Conservation (phyloP, 2,329 filamentous ascomycete genomes). For the Diplodia scrobiculata region DNA sequence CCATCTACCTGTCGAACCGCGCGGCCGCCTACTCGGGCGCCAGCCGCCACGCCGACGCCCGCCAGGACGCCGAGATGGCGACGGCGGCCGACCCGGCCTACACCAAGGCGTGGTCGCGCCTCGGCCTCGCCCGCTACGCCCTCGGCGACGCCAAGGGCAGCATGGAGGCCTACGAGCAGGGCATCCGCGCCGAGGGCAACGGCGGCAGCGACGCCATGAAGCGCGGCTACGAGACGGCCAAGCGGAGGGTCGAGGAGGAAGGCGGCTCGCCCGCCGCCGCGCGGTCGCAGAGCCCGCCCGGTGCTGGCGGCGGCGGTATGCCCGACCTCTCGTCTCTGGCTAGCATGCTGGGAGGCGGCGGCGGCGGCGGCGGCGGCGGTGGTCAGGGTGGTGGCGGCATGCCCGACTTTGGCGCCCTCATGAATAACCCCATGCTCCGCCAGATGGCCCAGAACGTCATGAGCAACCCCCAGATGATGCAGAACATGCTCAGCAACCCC, state of each 20-base stretch:
- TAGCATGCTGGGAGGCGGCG: constrained; percentile 58
- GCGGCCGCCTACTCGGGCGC: constrained; percentile 88
- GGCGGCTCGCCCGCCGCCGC: constrained; percentile 42
- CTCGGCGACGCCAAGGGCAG: constrained; percentile 86
- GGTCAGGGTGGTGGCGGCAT: constrained; percentile 68
- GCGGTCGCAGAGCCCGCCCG: constrained; percentile 36
- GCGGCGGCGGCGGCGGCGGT: constrained; percentile 61
- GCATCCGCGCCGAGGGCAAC: constrained; percentile 90
- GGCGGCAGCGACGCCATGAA: constrained; percentile 97
- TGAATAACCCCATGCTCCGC: constrained; percentile 98
- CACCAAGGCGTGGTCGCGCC: constrained; percentile 94
- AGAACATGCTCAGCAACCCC: constrained; percentile 92
- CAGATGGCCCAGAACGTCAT: constrained; percentile 97
- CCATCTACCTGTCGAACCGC: constrained; percentile 96
- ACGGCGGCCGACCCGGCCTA: constrained; percentile 86
- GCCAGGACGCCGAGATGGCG: constrained; percentile 85
- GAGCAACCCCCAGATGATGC: constrained; percentile 92
- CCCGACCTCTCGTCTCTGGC: constrained; percentile 47
- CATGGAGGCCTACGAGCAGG: constrained; percentile 91
- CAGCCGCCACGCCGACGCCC: constrained; percentile 80
- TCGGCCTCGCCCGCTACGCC: constrained; percentile 88
- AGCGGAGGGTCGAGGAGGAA: constrained; percentile 80
- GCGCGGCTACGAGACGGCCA: constrained; percentile 93
- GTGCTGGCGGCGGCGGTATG: constrained; percentile 46
- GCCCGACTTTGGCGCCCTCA: constrained; percentile 83